Conservation (phyloP, 768 basidiomycete species). For the Sistotremastrum suecicum region DNA sequence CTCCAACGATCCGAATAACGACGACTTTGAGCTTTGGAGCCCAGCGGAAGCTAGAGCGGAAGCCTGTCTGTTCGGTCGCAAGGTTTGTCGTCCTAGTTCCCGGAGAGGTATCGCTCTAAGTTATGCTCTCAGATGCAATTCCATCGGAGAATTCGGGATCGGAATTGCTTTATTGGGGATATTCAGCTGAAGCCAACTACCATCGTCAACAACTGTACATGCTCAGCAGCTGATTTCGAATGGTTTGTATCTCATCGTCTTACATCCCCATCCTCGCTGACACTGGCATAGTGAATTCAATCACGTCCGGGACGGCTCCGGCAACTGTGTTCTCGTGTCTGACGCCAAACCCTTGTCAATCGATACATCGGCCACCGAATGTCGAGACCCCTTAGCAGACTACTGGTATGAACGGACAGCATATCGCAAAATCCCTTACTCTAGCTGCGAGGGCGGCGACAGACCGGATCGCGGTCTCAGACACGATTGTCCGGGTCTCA, state of each 20-base stretch:
- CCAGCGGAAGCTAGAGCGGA: conserved; percentile 84
- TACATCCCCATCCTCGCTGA: neutral
- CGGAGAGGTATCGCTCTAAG: conserved; percentile 1
- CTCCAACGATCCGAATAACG: conserved; percentile 55
- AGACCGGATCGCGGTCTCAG: conserved; percentile 60
- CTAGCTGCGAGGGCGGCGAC: conserved; percentile 68
- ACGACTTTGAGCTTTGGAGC: conserved; percentile 97
- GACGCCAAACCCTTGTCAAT: conserved; percentile 48
- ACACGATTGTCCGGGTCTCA: conserved; percentile 76
- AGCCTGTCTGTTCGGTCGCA: conserved; percentile 81
- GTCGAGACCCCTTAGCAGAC: conserved; percentile 30
- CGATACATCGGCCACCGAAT: conserved; percentile 45
- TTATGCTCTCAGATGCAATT: conserved; percentile 54
- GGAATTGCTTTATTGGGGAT: conserved; percentile 75
- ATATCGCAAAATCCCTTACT: conserved; percentile 84
- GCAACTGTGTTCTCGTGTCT: conserved; percentile 63
- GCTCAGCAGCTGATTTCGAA: conserved; percentile 72
- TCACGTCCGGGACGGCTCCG: conserved; percentile 49
- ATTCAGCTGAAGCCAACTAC: conserved; percentile 32
- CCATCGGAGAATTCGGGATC: conserved; percentile 69
- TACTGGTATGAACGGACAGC: conserved; percentile 92
- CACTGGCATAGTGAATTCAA: conserved; percentile 72
- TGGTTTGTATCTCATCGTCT: conserved; percentile 38
- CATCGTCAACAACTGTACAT: conserved; percentile 59
- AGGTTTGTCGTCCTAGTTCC: conserved; percentile 41